These are phyloP conservation scores for Asterophora lycoperdoides DNA, from an alignment of 768 basidiomycete species.

Conservation along the genomic window DNA sequence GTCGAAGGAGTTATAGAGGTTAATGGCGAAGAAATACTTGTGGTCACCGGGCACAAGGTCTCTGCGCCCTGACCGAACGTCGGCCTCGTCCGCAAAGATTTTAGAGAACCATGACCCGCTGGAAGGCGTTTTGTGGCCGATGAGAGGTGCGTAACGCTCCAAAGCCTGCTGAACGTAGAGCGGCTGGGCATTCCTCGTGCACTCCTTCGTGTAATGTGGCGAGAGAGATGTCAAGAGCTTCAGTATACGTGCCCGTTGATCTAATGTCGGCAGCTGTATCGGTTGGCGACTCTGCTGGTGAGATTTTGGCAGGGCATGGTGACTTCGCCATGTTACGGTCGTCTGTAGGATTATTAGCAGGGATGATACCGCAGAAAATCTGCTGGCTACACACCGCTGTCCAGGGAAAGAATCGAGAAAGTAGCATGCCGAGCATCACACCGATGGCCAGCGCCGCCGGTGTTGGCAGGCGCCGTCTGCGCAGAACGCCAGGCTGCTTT, in stretches of 20 bases:
- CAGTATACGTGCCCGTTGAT: constrained; percentile 82
- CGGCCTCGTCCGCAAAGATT: constrained; percentile 41
- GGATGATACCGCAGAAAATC: constrained; percentile 2
- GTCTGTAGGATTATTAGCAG: constrained; percentile 19
- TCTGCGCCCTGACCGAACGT: constrained; percentile 34
- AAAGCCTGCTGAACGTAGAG: constrained; percentile 80
- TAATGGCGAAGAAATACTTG: constrained; percentile 99
- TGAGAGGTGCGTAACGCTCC: constrained; percentile 79
- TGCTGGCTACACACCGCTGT: constrained; percentile 26
- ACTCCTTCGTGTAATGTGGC: constrained; percentile 90
- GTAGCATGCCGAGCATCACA: constrained; percentile 53
- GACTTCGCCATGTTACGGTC: constrained; percentile 50
- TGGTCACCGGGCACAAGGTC: constrained; percentile 57
- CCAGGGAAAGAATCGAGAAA: constrained; percentile 51
- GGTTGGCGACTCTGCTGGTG: constrained; percentile 56
- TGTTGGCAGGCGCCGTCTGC: constrained; percentile 46
- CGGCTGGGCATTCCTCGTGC: constrained; percentile 79
- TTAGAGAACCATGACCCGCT: constrained; percentile 57
- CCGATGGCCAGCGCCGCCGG: constrained; percentile 57
- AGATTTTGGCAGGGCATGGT: constrained; percentile 46
- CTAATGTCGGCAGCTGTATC: constrained; percentile 70
- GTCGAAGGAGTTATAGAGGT: constrained; percentile 99
- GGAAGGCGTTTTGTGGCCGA: constrained; percentile 68
- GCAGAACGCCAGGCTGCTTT: constrained; percentile 17
- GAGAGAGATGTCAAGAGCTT: constrained; percentile 84